These are phyloP conservation scores for Rhodotorula sp. DNA, from an alignment of 1,284 basidiomycete species.

Conservation along the genomic window DNA sequence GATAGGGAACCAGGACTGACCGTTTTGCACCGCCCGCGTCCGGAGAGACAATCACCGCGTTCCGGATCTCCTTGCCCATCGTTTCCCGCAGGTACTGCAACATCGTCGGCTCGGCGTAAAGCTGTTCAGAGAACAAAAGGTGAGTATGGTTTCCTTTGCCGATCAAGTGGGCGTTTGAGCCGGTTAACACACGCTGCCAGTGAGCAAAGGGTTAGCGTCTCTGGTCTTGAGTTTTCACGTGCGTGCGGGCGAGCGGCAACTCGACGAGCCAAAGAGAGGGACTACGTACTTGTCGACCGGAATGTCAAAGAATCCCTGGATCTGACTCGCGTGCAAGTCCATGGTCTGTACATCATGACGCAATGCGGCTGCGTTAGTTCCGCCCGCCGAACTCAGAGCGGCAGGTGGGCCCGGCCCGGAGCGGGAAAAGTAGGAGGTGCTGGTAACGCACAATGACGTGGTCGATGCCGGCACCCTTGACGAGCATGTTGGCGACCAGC, in stretches of 20 bases:
- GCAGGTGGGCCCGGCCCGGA: too few species aligned
- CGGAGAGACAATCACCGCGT: constrained; percentile 95
- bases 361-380: too few species aligned
- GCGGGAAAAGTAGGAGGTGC: too few species aligned
- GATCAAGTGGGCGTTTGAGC: not conserved
- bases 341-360: constrained; percentile 69
- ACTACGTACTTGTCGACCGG: constrained; percentile 94
- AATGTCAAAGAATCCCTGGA: constrained; percentile 99
- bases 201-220: not conserved
- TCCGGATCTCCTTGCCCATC: constrained; percentile 66
- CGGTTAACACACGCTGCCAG: constrained; percentile 53
- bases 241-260: too few species aligned
- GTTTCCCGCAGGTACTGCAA: constrained; percentile 92
- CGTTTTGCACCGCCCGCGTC: constrained; percentile 98
- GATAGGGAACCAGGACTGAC: constrained; percentile 53
- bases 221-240: too few species aligned
- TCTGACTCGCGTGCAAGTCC: constrained; percentile 97
- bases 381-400: too few species aligned
- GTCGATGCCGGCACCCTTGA: constrained; percentile 90
- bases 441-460: constrained; percentile 83
- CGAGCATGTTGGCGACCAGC: constrained; percentile 96
- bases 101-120: constrained; percentile 96
- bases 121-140: constrained; percentile 54
- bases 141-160: not conserved
- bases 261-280: constrained; percentile 5